Conservation (phyloP, 768 basidiomycete species). For the Collybiopsis confluens region DNA sequence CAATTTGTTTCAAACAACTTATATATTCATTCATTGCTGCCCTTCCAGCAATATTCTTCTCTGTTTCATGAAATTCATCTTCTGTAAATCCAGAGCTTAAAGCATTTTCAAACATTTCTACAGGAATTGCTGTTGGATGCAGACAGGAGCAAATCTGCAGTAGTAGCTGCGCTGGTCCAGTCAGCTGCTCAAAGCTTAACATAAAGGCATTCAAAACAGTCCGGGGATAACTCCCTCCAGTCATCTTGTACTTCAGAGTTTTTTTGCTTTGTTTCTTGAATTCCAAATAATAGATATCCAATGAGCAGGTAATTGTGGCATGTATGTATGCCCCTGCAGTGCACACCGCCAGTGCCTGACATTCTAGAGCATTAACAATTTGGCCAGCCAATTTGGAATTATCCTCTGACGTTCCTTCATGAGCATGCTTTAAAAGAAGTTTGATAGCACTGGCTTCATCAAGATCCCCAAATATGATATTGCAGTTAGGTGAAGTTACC, state of each 20-base stretch:
- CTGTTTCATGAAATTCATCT: too few relatives aligned
- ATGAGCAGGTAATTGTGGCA: not conserved
- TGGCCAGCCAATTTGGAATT: not conserved
- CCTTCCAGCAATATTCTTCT: not conserved
- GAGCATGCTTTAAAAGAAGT: slow-evolving; percentile 2
- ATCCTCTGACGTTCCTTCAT: not conserved
- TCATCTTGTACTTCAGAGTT: not conserved
- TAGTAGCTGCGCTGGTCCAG: not conserved
- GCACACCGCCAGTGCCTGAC: not conserved
- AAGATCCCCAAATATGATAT: not conserved
- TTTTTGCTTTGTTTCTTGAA: not conserved
- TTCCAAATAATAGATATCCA: not conserved
- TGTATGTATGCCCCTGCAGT: slow-evolving; percentile 1
- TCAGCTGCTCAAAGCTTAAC: not conserved
- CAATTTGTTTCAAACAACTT: not conserved
- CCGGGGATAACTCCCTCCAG: not conserved
- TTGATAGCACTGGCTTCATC: slow-evolving; percentile 5
- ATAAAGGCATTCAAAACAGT: not conserved
- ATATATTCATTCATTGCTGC: not conserved
- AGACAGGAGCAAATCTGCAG: not conserved
- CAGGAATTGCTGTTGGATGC: not conserved
- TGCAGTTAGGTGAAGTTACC: not conserved
- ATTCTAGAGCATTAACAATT: slow-evolving; percentile 7
- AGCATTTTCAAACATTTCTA: not conserved
- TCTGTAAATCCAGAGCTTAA: too few relatives aligned